A percentile compares a stretch with the other conserved stretches of the same genome.
Evolutionary conservation across 805 yeast species (phyloP).

Genomic region (Pichia kluyveri): DNA sequence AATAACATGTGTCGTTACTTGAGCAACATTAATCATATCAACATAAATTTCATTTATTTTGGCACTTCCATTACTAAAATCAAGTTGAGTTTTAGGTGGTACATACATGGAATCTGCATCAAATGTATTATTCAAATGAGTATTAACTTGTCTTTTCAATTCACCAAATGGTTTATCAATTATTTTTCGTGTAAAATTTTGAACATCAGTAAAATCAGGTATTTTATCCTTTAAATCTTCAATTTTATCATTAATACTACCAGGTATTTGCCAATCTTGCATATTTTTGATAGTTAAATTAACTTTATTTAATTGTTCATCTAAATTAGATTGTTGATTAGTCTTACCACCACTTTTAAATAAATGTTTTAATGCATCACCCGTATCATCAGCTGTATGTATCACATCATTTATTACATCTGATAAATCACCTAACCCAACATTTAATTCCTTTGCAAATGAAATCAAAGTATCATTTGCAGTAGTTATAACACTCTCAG

Average conservation of each 20-base stretch:
- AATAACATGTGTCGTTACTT: constrained; percentile 29
- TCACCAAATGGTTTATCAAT: constrained; percentile 53
- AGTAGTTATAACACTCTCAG: constrained; percentile 48
- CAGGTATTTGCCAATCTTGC: constrained; percentile 54
- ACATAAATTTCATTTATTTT: constrained; percentile 32
- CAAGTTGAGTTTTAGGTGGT: constrained; percentile 27
- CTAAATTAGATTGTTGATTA: constrained; percentile 24
- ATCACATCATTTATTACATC: constrained; percentile 47
- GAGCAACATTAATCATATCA: constrained; percentile 24
- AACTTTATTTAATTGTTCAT: constrained; percentile 35
- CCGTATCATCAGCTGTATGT: constrained; percentile 32
- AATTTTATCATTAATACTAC: constrained; percentile 50
- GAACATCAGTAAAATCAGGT: constrained; percentile 60
- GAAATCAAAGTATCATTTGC: constrained; percentile 53
- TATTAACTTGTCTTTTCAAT: constrained; percentile 32
- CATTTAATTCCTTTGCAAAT: constrained; percentile 54
- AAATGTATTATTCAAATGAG: constrained; percentile 13
- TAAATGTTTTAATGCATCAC: constrained; percentile 40
- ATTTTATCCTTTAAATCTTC: constrained; percentile 39
- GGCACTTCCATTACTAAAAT: constrained; percentile 33
- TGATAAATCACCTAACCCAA: constrained; percentile 56
- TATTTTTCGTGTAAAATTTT: constrained; percentile 44
- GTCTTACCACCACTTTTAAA: constrained; percentile 36
- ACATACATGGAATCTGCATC: constrained; percentile 27
- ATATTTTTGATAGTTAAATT: constrained; percentile 50